Conservation (phyloP, 257 asterid genomes). For the Avicennia marina region DNA sequence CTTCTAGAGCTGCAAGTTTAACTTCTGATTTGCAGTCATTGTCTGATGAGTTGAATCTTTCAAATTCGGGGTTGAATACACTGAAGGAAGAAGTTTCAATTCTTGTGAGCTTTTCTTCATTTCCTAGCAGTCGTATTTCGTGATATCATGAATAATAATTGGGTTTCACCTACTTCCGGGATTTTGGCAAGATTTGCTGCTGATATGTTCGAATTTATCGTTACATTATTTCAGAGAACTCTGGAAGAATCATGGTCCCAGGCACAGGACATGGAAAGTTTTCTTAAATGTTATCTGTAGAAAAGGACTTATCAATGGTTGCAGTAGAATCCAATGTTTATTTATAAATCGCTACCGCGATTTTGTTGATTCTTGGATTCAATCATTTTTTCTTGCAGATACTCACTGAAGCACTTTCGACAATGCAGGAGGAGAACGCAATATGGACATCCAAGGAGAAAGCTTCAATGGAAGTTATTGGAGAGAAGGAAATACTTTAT, state of each 20-base stretch:
- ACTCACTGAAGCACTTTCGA: slow-evolving; percentile 85
- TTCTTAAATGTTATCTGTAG: slow-evolving; percentile 40
- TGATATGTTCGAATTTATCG: slow-evolving; percentile 14
- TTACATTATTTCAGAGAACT: slow-evolving; percentile 47
- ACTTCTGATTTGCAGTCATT: slow-evolving; percentile 50
- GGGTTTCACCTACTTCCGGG: not conserved
- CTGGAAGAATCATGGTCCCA: slow-evolving; percentile 50
- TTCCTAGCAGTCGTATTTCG: slow-evolving; percentile 7
- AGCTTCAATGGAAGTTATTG: slow-evolving; percentile 69
- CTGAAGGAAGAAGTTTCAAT: slow-evolving; percentile 61
- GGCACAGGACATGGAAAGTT: slow-evolving; percentile 38
- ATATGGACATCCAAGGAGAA: slow-evolving; percentile 88
- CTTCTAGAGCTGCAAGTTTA: slow-evolving; percentile 64
- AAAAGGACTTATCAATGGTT: slow-evolving; percentile 86
- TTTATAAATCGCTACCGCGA: not conserved
- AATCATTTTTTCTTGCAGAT: slow-evolving; percentile 48
- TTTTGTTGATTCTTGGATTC: slow-evolving; percentile 13
- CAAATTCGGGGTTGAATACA: slow-evolving; percentile 47
- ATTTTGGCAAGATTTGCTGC: slow-evolving; percentile 11
- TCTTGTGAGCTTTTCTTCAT: slow-evolving; percentile 54
- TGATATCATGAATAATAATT: not conserved
- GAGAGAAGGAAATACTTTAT: slow-evolving; percentile 42
- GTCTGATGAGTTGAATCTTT: slow-evolving; percentile 45
- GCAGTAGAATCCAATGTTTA: not conserved
- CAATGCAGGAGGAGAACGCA: slow-evolving; percentile 89